Percentiles rank a stretch among this genome's conserved stretches.
Conservation (phyloP, 805 yeast species). For the Yarrowia divulgata region DNA sequence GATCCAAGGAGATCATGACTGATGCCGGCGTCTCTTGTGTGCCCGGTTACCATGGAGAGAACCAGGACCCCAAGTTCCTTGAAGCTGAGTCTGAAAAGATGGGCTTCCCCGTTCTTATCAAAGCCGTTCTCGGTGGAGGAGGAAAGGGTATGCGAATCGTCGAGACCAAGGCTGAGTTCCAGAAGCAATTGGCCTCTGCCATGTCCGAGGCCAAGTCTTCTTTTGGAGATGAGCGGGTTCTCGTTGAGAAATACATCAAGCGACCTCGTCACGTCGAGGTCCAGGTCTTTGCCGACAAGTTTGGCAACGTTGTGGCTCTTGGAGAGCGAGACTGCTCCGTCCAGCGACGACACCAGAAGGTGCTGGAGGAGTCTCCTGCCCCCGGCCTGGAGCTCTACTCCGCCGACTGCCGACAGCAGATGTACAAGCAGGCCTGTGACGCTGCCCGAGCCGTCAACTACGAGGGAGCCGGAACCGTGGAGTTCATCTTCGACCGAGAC, state of each 20-base stretch:
- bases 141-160: conserved; percentile 66
- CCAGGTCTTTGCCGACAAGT: conserved; percentile 63
- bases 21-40: conserved; percentile 50
- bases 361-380: conserved; percentile 65
- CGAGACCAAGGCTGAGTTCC: conserved; percentile 57
- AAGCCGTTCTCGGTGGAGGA: conserved; percentile 67
- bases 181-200: conserved; percentile 59
- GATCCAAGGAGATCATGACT: conserved; percentile 49
- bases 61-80: conserved; percentile 47
- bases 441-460: conserved; percentile 59
- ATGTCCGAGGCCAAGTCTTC: conserved; percentile 62
- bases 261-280: conserved; percentile 64
- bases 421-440: conserved; percentile 60
- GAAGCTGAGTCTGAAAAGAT: conserved; percentile 47
- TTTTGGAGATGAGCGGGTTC: conserved; percentile 63
- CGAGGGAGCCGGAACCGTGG: conserved; percentile 67
- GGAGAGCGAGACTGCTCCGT: conserved; percentile 66
- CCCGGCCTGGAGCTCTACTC: conserved; percentile 55
- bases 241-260: conserved; percentile 62
- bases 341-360: conserved; percentile 64
- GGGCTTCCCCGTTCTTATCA: conserved; percentile 62
- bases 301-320: conserved; percentile 62
- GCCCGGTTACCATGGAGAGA: conserved; percentile 50
- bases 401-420: conserved; percentile 54
- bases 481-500: conserved; percentile 60